Conservation (phyloP, 2,329 filamentous ascomycete species). For the Massarina eburnea region DNA sequence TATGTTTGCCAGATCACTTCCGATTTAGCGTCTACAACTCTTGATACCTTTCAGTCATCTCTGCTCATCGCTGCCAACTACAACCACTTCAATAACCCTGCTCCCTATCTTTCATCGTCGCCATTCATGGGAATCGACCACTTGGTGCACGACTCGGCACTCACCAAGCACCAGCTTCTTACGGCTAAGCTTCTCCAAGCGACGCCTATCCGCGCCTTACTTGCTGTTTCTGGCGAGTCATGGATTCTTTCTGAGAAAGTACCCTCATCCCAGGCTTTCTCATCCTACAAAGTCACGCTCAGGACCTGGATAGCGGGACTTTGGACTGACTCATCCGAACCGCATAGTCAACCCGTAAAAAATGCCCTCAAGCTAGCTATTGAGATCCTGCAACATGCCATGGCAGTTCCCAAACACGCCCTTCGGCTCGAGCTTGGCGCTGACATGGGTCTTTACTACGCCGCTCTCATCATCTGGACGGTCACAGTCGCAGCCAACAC, state of each 20-base stretch:
- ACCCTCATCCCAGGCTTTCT: slow-evolving; percentile 34
- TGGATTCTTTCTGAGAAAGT: slow-evolving; percentile 51
- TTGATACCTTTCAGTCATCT: slow-evolving; percentile 41
- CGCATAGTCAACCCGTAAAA: slow-evolving; percentile 14
- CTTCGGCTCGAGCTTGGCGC: slow-evolving; percentile 28
- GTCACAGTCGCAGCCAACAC: slow-evolving; percentile 31
- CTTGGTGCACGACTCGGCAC: slow-evolving; percentile 24
- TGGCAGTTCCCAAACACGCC: slow-evolving; percentile 17
- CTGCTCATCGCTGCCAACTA: slow-evolving; percentile 41
- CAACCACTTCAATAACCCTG: slow-evolving; percentile 22
- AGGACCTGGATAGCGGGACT: slow-evolving; percentile 40
- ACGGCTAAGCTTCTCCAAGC: slow-evolving; percentile 42
- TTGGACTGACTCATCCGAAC: slow-evolving; percentile 18
- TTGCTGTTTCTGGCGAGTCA: slow-evolving; percentile 48
- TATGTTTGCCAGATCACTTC: slow-evolving; percentile 30
- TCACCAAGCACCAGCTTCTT: slow-evolving; percentile 33
- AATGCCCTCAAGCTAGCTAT: slow-evolving; percentile 33
- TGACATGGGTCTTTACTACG: slow-evolving; percentile 40
- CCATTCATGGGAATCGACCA: slow-evolving; percentile 20
- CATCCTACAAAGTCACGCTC: slow-evolving; percentile 32
- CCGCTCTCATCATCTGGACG: slow-evolving; percentile 40
- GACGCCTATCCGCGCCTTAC: slow-evolving; percentile 44
- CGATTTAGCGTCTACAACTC: slow-evolving; percentile 8
- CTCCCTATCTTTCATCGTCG: slow-evolving; percentile 14
- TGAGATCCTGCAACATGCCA: slow-evolving; percentile 26